Conservation (phyloP, 352 stramenopile species). For the Peronospora destructor region DNA sequence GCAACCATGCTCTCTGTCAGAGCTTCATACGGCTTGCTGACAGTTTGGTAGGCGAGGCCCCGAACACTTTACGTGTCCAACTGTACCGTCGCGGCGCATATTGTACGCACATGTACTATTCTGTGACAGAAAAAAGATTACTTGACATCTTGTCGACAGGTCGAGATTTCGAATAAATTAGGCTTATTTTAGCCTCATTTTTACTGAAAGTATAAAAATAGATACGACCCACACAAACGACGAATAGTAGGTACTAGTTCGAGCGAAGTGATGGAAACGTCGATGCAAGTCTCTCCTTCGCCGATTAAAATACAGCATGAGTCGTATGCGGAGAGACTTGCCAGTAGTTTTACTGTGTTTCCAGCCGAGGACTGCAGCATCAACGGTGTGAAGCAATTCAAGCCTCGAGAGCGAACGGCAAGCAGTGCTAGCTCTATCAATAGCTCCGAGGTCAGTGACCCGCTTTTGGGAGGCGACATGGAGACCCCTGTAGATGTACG, state of each 20-base stretch:
- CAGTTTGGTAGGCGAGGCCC: too few species aligned
- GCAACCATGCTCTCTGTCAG: too few species aligned
- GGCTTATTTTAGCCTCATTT: constrained; percentile 12
- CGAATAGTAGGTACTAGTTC: not conserved
- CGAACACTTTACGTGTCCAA: too few species aligned
- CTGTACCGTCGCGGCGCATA: not conserved
- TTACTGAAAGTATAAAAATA: not conserved
- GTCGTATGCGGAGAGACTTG: constrained; percentile 8
- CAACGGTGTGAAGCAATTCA: constrained; percentile 1
- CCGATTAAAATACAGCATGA: constrained; percentile 16
- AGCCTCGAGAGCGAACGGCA: constrained; percentile 13
- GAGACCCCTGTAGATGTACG: not conserved
- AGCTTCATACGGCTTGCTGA: too few species aligned
- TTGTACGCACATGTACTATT: not conserved
- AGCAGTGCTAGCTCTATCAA: constrained; percentile 15
- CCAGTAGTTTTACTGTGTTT: constrained; percentile 6
- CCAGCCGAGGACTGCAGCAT: constrained; percentile 13
- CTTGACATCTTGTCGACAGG: constrained; percentile 12
- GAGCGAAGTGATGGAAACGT: not conserved
- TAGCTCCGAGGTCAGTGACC: constrained; percentile 13
- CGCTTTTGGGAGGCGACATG: constrained; percentile 9
- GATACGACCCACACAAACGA: not conserved
- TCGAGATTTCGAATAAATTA: constrained; percentile 5
- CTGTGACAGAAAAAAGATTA: not conserved
- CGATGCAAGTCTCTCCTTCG: not conserved